A percentile compares a stretch with the other conserved stretches of the same genome.
Evolutionary conservation across 768 basidiomycete genomes (phyloP).

Genomic region (Tulasnella sp.): DNA sequence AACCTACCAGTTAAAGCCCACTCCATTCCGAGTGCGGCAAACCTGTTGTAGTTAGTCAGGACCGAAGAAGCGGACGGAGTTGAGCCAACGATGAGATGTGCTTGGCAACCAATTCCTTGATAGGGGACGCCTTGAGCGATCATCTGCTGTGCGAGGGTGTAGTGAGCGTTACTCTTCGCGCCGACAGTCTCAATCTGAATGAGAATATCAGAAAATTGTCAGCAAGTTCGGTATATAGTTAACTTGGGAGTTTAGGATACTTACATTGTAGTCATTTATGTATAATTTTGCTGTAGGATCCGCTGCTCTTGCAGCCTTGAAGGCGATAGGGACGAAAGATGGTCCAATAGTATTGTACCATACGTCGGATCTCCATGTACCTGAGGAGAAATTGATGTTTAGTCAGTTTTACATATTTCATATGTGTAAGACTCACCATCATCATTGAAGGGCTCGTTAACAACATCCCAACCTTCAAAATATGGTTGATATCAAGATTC

Average conservation of each 20-base stretch:
- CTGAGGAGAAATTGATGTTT: not conserved
- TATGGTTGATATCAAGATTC: not conserved
- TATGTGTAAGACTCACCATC: not conserved
- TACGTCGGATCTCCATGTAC: slow-evolving; percentile 42
- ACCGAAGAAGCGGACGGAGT: slow-evolving; percentile 21
- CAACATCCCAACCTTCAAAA: not conserved
- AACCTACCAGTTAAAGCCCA: slow-evolving; percentile 44
- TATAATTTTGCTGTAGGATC: slow-evolving; percentile 7
- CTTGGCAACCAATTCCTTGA: slow-evolving; percentile 42
- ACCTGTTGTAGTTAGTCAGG: slow-evolving; percentile 38
- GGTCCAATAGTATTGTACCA: slow-evolving; percentile 43
- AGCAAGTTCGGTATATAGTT: not conserved
- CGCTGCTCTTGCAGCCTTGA: slow-evolving; percentile 4
- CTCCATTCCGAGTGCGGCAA: slow-evolving; percentile 51
- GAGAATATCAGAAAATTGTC: slow-evolving; percentile 13
- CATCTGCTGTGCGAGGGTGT: slow-evolving; percentile 41
- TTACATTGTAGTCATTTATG: slow-evolving; percentile 3
- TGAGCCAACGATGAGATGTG: not conserved
- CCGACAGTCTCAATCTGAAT: slow-evolving; percentile 29
- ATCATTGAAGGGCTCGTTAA: slow-evolving; percentile 8
- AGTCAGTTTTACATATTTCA: not conserved
- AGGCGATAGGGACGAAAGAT: slow-evolving; percentile 1
- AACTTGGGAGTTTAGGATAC: not conserved
- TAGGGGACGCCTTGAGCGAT: slow-evolving; percentile 40
- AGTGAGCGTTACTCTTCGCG: slow-evolving; percentile 46